Evolutionary conservation across 768 basidiomycete species (phyloP).

Genomic region (Tulasnella sp.): DNA sequence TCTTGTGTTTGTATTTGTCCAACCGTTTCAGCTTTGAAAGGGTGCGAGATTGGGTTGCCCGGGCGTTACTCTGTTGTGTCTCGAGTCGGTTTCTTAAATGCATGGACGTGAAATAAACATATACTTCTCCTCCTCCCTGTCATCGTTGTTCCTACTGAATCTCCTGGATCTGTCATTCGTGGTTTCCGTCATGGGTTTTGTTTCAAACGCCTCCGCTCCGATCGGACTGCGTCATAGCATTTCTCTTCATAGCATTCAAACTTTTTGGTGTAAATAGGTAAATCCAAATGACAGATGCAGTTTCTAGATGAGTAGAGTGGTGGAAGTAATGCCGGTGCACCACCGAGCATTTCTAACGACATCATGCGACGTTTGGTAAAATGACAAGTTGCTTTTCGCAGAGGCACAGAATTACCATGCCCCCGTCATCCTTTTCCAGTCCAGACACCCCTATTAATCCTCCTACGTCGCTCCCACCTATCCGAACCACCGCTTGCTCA

Average conservation of each 20-base stretch:
- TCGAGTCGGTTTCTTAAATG: background rate
- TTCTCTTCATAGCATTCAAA: background rate
- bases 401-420: slow-evolving; percentile 52
- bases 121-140: background rate
- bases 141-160: background rate
- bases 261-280: background rate
- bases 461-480: slow-evolving; percentile 62
- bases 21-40: background rate
- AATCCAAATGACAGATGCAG: background rate
- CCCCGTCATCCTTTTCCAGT: slow-evolving; percentile 33
- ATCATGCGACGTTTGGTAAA: slow-evolving; percentile 28
- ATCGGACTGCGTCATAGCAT: background rate
- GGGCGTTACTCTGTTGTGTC: background rate
- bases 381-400: slow-evolving; percentile 71
- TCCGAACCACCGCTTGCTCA: slow-evolving; percentile 72
- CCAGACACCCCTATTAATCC: slow-evolving; percentile 69
- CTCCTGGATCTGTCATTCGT: background rate
- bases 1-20: background rate
- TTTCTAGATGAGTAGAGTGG: background rate
- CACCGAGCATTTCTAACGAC: too few relatives aligned
- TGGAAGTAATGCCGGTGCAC: too few relatives aligned
- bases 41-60: background rate
- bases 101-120: background rate
- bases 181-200: background rate
- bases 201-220: background rate